Evolutionary conservation across 208 protist genomes (phyloP).

Genomic region (Novymonas esmeraldas): DNA sequence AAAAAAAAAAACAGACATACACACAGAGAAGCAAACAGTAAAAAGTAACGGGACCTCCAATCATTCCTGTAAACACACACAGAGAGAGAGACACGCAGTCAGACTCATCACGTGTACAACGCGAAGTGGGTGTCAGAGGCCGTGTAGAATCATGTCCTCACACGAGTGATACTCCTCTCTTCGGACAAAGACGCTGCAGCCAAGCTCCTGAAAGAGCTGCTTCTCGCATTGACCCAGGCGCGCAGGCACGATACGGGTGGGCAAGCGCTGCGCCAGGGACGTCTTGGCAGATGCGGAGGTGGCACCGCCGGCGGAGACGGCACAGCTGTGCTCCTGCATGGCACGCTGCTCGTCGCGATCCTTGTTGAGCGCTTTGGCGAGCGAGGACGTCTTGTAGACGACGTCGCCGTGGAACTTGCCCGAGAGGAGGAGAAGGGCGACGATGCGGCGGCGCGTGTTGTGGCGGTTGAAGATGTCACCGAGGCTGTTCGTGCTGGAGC

Average conservation of each 20-base stretch:
- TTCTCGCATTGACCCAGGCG: conserved; percentile 43
- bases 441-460: conserved; percentile 34
- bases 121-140: background rate
- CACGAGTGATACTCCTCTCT: conserved; percentile 37
- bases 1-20: background rate
- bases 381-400: conserved; percentile 41
- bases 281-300: background rate
- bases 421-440: conserved; percentile 38
- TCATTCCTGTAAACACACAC: background rate
- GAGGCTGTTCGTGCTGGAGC: conserved; percentile 20
- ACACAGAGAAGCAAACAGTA: background rate
- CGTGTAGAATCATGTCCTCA: conserved; percentile 13
- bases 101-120: background rate
- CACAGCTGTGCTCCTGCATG: background rate
- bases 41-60: background rate
- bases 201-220: conserved; percentile 38
- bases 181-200: conserved; percentile 35
- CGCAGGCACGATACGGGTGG: conserved; percentile 19
- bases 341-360: conserved; percentile 22
- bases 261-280: background rate
- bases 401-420: conserved; percentile 54
- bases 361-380: conserved; percentile 31
- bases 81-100: background rate
- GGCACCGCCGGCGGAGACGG: background rate
- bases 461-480: conserved; percentile 31